These are phyloP conservation scores for Irpex sp. DNA, from an alignment of 1,284 basidiomycete genomes.

Conservation along the genomic window DNA sequence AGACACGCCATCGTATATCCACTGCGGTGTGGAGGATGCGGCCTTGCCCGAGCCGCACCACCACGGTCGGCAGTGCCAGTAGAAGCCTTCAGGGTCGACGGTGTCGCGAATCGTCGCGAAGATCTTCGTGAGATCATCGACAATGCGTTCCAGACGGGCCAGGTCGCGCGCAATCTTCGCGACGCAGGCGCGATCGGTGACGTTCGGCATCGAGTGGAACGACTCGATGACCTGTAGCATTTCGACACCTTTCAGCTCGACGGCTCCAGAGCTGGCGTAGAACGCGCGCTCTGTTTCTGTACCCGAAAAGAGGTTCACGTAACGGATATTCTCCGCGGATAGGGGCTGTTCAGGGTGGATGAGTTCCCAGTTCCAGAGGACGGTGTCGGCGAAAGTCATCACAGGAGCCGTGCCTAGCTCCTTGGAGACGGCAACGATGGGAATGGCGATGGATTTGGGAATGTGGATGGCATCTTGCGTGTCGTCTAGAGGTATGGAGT, in stretches of 20 bases:
- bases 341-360: constrained; percentile 50
- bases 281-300: constrained; percentile 86
- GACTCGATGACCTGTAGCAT: constrained; percentile 89
- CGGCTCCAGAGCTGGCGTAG: constrained; percentile 81
- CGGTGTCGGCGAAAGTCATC: constrained; percentile 93
- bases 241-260: constrained; percentile 86
- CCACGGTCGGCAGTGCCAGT: constrained; percentile 92
- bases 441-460: constrained; percentile 79
- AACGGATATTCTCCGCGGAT: constrained; percentile 61
- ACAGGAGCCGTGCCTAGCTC: constrained; percentile 86
- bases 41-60: constrained; percentile 79
- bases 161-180: constrained; percentile 76
- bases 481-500: constrained; percentile 59
- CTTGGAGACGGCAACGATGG: constrained; percentile 74
- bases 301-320: constrained; percentile 78
- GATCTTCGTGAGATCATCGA: constrained; percentile 71
- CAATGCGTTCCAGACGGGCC: constrained; percentile 61
- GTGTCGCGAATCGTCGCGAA: constrained; percentile 68
- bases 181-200: constrained; percentile 66
- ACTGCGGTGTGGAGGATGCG: constrained; percentile 41
- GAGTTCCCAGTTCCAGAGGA: constrained; percentile 90
- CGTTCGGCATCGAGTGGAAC: constrained; percentile 68
- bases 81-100: constrained; percentile 88
- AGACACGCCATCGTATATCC: constrained; percentile 84
- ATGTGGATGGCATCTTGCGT: constrained; percentile 46